Percentiles rank a stretch among this genome's conserved stretches.
Evolutionary conservation across 148 eudicot genomes (phyloP).

Genomic region (Chenopodium formosanum): DNA sequence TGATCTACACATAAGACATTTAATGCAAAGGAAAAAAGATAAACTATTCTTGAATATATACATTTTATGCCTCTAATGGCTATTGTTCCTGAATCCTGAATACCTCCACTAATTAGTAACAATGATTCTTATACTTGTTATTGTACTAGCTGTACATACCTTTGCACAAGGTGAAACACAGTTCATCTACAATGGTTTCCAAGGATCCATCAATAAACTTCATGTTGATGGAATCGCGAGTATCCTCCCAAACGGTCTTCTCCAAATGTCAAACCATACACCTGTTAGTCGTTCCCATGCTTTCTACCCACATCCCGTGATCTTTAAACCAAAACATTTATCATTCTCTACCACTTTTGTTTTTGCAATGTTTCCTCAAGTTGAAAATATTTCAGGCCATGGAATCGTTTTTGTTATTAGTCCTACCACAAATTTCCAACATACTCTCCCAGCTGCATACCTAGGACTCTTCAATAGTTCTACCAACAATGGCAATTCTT

Average conservation of each 20-base stretch:
- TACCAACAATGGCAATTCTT: conserved; percentile 24
- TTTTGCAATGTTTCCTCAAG: conserved; percentile 29
- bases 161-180: conserved; percentile 22
- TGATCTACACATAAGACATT: no score
- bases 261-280: conserved; percentile 27
- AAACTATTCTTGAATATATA: no score
- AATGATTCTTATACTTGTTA: no score
- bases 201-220: conserved; percentile 20
- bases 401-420: conserved; percentile 33
- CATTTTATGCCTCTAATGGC: no score
- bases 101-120: no score
- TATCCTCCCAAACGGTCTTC: conserved; percentile 22
- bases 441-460: conserved; percentile 29
- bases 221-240: conserved; percentile 28
- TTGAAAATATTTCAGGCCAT: conserved; percentile 23
- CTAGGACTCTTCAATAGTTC: conserved; percentile 29
- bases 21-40: no score
- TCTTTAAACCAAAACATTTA: background rate
- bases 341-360: conserved; percentile 31
- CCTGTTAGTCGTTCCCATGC: conserved; percentile 24
- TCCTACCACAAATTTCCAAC: conserved; percentile 23
- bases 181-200: conserved; percentile 35
- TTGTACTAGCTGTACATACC: background rate
- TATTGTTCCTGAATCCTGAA: no score
- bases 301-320: conserved; percentile 27